These are phyloP conservation scores for Ammopiptanthus mongolicus DNA, from an alignment of 306 rosid genomes.

Conservation along the genomic window DNA sequence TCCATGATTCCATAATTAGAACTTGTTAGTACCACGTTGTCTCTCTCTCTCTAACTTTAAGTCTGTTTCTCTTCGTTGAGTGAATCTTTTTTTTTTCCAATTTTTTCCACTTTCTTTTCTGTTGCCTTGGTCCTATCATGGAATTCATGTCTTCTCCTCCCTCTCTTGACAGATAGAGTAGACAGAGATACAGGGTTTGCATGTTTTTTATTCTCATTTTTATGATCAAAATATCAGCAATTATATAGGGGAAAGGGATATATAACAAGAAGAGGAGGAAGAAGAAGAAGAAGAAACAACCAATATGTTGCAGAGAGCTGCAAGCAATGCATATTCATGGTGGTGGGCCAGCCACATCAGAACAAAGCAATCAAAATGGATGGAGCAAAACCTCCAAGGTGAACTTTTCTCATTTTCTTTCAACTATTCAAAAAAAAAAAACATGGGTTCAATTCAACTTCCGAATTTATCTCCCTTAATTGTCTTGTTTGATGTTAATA, in stretches of 20 bases:
- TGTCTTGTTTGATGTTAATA: background rate
- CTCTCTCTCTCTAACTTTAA: conserved; percentile 30
- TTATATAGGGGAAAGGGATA: background rate
- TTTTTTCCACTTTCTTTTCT: background rate
- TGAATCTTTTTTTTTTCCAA: background rate
- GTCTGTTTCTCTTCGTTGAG: background rate
- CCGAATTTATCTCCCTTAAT: background rate
- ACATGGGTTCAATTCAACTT: background rate
- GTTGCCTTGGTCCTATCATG: background rate
- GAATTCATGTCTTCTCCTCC: conserved; percentile 35
- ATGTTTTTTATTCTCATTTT: conserved; percentile 10
- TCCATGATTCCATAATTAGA: conserved; percentile 55
- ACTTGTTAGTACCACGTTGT: conserved; percentile 32
- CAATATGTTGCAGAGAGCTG: conserved; percentile 89
- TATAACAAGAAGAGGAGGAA: background rate
- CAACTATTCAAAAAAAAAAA: background rate
- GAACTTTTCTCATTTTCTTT: background rate
- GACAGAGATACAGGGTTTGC: conserved; percentile 10
- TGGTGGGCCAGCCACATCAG: conserved; percentile 98
- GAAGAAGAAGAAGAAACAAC: conserved; percentile 1
- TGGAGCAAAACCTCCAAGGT: conserved; percentile 90
- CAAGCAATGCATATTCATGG: conserved; percentile 96
- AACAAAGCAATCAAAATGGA: conserved; percentile 96
- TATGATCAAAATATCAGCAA: background rate
- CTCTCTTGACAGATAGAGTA: conserved; percentile 8